Conservation (phyloP, 371 early-diverging fungal genomes). For the Syncephalastrum contaminatum region DNA sequence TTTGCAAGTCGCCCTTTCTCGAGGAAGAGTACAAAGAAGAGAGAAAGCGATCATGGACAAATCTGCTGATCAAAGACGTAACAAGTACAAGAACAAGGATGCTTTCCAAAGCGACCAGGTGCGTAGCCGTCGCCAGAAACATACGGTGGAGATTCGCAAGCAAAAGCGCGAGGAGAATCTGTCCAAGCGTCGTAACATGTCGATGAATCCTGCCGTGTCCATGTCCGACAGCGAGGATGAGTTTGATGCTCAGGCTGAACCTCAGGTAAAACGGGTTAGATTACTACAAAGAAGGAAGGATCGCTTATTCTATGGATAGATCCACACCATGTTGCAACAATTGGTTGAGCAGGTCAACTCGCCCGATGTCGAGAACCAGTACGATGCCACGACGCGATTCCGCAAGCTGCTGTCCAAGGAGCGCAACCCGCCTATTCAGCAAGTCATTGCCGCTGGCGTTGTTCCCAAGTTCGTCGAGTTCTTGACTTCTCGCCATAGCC, state of each 20-base stretch:
- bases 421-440: conserved; percentile 96
- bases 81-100: conserved; percentile 36
- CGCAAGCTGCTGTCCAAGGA: conserved; percentile 97
- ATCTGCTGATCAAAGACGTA: conserved; percentile 28
- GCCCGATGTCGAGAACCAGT: conserved; percentile 73
- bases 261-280: conserved; percentile 9
- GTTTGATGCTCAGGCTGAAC: conserved; percentile 32
- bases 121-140: conserved; percentile 40
- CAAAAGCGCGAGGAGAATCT: conserved; percentile 92
- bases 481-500: conserved; percentile 71
- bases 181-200: conserved; percentile 22
- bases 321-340: conserved; percentile 47
- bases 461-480: conserved; percentile 97
- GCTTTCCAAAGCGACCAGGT: conserved; percentile 38
- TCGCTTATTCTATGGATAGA: too few species aligned
- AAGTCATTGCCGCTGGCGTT: conserved; percentile 93
- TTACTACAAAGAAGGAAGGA: too few species aligned
- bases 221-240: conserved; percentile 84
- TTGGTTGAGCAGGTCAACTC: conserved; percentile 18
- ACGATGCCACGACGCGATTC: conserved; percentile 88
- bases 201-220: conserved; percentile 3
- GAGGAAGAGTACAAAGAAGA: too few species aligned
- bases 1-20: too few species aligned
- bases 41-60: conserved; percentile 10
- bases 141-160: conserved; percentile 86